These are phyloP conservation scores for Solanum arcanum DNA, from an alignment of 257 asterid genomes.

Conservation along the genomic window DNA sequence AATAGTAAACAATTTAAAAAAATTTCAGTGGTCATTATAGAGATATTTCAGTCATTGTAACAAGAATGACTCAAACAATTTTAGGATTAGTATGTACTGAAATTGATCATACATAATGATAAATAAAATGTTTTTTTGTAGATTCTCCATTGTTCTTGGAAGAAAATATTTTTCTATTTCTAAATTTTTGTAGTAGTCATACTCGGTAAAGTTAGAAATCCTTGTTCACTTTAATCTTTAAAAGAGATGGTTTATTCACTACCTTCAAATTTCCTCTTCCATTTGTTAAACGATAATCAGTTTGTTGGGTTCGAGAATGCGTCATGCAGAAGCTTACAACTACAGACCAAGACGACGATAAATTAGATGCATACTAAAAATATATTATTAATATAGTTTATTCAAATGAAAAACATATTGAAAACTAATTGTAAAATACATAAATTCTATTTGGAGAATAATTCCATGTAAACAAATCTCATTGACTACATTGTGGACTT, in stretches of 20 bases:
- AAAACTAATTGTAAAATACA: no score
- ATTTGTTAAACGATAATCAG: not conserved
- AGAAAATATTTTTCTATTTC: no score
- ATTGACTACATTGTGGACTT: no score
- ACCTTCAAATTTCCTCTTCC: not conserved
- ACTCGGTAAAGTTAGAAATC: no score
- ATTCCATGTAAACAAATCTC: no score
- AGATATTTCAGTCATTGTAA: not conserved
- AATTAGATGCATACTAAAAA: not conserved
- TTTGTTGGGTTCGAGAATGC: not conserved
- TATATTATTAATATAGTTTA: not conserved
- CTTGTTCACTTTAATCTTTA: no score
- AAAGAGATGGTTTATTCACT: not conserved
- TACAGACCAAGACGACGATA: not conserved
- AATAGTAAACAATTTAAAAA: not conserved
- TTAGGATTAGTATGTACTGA: not conserved
- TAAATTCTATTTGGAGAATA: not conserved
- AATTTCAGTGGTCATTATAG: accelerated
- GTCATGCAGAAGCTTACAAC: not conserved
- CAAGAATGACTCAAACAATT: not conserved
- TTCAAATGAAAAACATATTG: not conserved
- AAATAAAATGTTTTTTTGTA: no score
- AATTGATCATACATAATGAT: not conserved
- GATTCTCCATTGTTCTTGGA: not conserved
- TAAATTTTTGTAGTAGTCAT: not conserved